Base-by-base conservation (phyloP, 2,329 filamentous ascomycete species). In the Sporothrix luriei region DNA sequence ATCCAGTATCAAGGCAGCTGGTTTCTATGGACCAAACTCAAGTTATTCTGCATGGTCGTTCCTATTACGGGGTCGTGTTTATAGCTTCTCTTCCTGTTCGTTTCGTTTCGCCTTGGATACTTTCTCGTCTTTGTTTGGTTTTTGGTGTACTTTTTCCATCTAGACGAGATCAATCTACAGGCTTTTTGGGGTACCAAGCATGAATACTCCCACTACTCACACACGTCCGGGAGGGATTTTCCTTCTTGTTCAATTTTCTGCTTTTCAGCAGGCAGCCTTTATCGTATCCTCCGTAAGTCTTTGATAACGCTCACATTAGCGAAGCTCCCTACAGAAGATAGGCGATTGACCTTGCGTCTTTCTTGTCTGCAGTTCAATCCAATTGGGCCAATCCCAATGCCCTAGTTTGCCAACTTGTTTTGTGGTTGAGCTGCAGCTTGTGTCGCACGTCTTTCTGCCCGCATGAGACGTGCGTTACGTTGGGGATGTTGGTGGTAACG, bases 131-230 rank as follows among this genome's bases (percentile, higher is more conserved):
- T 49, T 43, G 16, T 46, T 46, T 51, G 59, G 33, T 69, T 69
- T 69, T 69, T 66, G 57, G 59, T 33, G 65, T 40, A 69, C 46
- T 69, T 69, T 69, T 69, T 48, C 59, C 68, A 69, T 19, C 61
- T 19, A 66, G 61, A 46, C 49, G 52, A 24, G 26, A 59, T 33
- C 38, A 46, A 62, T 62, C 13, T 46, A 62, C 57, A 62, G 4
- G 38, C 38, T 43, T 61, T 46, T 16, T 26, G 46, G 10, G 38
- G 4, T 7, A 10, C n/a, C 3, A n/a, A 6, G 26, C 57, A 46
- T 13, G 14, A n/a, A 40, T 11, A 59, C 33, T 33, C 33, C 19
- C 24, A 54, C 51, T 24, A 54, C 19, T 33, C 52, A 33, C 16
- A 29, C 52, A 16, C 52, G 10, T 7, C 26, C 19, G 38, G 29